phyloP scores from a whole-genome alignment of 805 yeast genomes.

The Naumovozyma baii region DNA sequence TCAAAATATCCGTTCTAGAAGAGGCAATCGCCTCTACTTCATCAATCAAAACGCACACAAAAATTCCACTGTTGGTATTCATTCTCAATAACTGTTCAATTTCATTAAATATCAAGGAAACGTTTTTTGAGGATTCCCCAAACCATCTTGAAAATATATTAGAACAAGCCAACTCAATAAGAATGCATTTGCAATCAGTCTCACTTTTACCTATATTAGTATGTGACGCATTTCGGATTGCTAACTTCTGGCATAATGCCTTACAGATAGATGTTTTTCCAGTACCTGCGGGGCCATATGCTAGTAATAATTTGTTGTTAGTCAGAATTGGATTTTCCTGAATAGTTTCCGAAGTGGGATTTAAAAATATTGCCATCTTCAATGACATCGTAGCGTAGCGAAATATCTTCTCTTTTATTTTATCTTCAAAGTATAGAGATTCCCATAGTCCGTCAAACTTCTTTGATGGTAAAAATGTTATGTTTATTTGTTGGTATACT shows the following conservation, averaged over 20 bases:
- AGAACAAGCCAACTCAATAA: constrained; percentile 37
- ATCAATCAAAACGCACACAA: constrained; percentile 35
- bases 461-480: constrained; percentile 25
- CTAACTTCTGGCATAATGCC: constrained; percentile 34
- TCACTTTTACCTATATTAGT: constrained; percentile 1
- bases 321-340: constrained; percentile 7
- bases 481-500: constrained; percentile 9
- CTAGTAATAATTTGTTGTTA: constrained; percentile 22
- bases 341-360: constrained; percentile 1
- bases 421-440: constrained; percentile 25
- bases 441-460: constrained; percentile 31
- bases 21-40: constrained; percentile 39
- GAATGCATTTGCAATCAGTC: constrained; percentile 17
- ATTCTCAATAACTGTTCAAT: constrained; percentile 21
- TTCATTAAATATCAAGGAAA: constrained; percentile 31
- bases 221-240: constrained; percentile 21
- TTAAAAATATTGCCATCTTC: constrained; percentile 15
- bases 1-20: constrained; percentile 30
- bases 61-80: constrained; percentile 9
- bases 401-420: constrained; percentile 26
- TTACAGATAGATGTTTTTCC: constrained; percentile 38
- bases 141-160: constrained; percentile 38
- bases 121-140: constrained; percentile 38
- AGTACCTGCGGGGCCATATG: constrained; percentile 41
- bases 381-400: constrained; percentile 29